Evolutionary conservation across 148 eudicot species (phyloP).

Genomic region (Selenicereus undatus): DNA sequence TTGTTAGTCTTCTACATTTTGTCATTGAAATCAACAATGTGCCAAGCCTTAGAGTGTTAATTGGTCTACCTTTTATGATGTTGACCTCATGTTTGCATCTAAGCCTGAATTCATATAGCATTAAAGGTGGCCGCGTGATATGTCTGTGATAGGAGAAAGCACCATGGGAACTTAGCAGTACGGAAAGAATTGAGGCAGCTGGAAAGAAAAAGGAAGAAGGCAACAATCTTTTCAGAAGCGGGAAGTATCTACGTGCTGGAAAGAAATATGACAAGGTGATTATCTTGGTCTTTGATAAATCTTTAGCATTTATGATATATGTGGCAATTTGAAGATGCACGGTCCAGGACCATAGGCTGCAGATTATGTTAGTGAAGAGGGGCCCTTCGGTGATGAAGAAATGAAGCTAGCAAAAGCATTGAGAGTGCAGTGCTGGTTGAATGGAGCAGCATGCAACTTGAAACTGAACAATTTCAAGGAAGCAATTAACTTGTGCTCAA

Average conservation of each 20-base stretch:
- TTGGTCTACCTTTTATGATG: not conserved
- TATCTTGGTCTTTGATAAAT: not conserved
- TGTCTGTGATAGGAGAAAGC: slow-evolving; percentile 48
- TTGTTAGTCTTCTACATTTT: not conserved
- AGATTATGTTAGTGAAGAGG: slow-evolving; percentile 53
- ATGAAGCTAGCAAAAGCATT: slow-evolving; percentile 46
- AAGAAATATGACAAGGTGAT: slow-evolving; percentile 68
- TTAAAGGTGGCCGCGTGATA: not conserved
- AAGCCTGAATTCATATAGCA: not conserved
- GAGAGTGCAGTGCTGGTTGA: slow-evolving; percentile 66
- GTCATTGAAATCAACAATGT: not conserved
- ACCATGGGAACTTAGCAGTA: slow-evolving; percentile 54
- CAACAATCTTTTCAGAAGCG: slow-evolving; percentile 49
- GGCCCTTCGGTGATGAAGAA: slow-evolving; percentile 37
- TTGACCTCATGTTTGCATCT: not conserved
- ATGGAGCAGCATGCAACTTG: slow-evolving; percentile 57
- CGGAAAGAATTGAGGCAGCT: slow-evolving; percentile 51
- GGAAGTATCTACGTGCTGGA: slow-evolving; percentile 56
- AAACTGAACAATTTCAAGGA: slow-evolving; percentile 43
- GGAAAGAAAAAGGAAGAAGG: slow-evolving; percentile 60
- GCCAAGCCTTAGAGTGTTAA: not conserved
- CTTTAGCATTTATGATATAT: not conserved
- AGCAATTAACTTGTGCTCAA: slow-evolving; percentile 53
- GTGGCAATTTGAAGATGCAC: not conserved
- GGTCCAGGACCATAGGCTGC: slow-evolving; percentile 35